phyloP scores from a whole-genome alignment of 2,329 filamentous ascomycete species.

The Neonectria ditissima region DNA sequence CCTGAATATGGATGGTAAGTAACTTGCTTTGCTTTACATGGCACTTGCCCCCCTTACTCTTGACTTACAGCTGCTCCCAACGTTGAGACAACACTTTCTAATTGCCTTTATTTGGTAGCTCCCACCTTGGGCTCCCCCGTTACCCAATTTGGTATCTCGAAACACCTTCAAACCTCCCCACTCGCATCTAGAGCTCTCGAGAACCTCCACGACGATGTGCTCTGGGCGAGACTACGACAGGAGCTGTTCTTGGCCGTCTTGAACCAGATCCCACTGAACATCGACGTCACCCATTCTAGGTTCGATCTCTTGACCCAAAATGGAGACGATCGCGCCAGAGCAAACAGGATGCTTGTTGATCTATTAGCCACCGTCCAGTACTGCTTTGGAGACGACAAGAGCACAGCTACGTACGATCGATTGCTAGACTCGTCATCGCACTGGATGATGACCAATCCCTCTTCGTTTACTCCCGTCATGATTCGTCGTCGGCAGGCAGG shows the following conservation, averaged over 20 bases:
- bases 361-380: constrained; percentile 41
- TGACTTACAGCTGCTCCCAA: no score
- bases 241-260: constrained; percentile 39
- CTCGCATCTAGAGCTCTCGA: constrained; percentile 11
- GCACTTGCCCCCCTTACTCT: no score
- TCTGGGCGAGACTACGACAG: constrained; percentile 35
- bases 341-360: constrained; percentile 41
- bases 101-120: neutral
- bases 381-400: constrained; percentile 41
- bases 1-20: constrained; percentile 26
- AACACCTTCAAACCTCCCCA: neutral
- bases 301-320: constrained; percentile 17
- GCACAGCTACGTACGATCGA: constrained; percentile 32
- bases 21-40: no score
- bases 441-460: constrained; percentile 42
- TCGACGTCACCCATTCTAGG: constrained; percentile 7
- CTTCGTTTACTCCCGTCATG: constrained; percentile 43
- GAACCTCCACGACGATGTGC: constrained; percentile 20
- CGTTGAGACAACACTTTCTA: no score
- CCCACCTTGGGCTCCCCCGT: constrained; percentile 11
- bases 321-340: constrained; percentile 34
- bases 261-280: constrained; percentile 28
- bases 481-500: constrained; percentile 5
- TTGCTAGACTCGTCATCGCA: constrained; percentile 35
- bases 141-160: constrained; percentile 2